Base-by-base conservation (phyloP, 106 monocot genomes). In the Phalaenopsis aphrodite region DNA sequence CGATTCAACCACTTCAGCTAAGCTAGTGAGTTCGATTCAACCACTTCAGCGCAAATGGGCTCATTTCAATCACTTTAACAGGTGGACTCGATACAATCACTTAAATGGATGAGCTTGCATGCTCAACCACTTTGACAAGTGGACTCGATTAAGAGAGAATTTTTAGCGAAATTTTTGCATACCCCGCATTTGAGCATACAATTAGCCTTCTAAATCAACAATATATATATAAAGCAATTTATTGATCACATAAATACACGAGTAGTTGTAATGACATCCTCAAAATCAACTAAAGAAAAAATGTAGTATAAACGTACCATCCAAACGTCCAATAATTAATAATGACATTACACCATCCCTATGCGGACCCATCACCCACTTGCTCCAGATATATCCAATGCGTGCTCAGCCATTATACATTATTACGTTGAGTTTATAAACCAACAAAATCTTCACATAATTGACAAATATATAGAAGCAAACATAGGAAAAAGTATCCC, bases 311-410 rank as follows among this genome's bases (percentile, higher is more conserved):
- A 45, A 74, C 45, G n/a, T 74, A 74, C 19, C 39, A 47, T 52
- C 77, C n/a, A 48, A 16, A 43, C 55, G 61, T 21, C 21, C 69
- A 38, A 36, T 68, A 78, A 56, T 18, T 58, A 78, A 57, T 23
- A 78, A 56, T 58, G 78, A 78, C 78, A 78, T 19, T 58, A 36
- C 58, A 78, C 78, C 78, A 61, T 57, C 18, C 17, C 78, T 39
- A 15, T 55, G 8, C 1, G 23, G 49, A 71, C 71, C 38, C 41
- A 21, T 71, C 71, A 71, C 71, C 77, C n/a, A 77, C 77, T 56
- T 61, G 38, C 8, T 39, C 5, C 37, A 24, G 0, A 78, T 41
- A n/a, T 41, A 61, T 10, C 41, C 41, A 38, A 41, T 41, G 17
- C 2, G 2, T 72, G 8, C 72, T 39, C 3, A 72, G 8, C 38